Conservation (phyloP, 805 yeast species). For the Hanseniaspora vineae region DNA sequence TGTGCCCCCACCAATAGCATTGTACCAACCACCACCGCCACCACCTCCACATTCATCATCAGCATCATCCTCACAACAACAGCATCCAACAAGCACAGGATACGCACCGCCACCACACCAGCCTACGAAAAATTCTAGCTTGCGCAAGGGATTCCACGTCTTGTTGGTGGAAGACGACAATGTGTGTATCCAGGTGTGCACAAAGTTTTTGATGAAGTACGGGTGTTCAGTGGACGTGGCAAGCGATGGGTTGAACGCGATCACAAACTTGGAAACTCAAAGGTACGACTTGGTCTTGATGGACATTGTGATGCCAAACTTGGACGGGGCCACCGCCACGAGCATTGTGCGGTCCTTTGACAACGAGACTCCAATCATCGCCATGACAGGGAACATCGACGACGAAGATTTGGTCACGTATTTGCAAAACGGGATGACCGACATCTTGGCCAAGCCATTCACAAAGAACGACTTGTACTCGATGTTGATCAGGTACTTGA, state of each 20-base stretch:
- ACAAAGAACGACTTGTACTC: conserved; percentile 73
- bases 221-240: conserved; percentile 92
- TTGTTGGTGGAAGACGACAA: conserved; percentile 69
- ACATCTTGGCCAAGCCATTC: conserved; percentile 87
- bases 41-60: neutral
- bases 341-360: conserved; percentile 79
- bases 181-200: conserved; percentile 71
- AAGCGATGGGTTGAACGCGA: conserved; percentile 84
- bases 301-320: conserved; percentile 85
- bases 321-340: conserved; percentile 85
- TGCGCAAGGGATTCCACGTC: conserved; percentile 45
- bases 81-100: neutral
- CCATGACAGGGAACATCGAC: conserved; percentile 86
- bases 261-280: conserved; percentile 55
- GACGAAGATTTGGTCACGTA: conserved; percentile 71
- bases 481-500: conserved; percentile 63
- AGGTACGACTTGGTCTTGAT: conserved; percentile 66
- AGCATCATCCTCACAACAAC: conserved; percentile 1
- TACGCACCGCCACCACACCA: neutral
- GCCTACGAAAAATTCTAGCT: neutral
- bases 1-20: neutral
- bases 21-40: conserved; percentile 1
- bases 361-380: conserved; percentile 76
- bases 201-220: conserved; percentile 69
- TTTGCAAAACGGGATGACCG: conserved; percentile 81